Conservation (phyloP, 495 filamentous ascomycete species). For the Aspergillus incahuasiensis region DNA sequence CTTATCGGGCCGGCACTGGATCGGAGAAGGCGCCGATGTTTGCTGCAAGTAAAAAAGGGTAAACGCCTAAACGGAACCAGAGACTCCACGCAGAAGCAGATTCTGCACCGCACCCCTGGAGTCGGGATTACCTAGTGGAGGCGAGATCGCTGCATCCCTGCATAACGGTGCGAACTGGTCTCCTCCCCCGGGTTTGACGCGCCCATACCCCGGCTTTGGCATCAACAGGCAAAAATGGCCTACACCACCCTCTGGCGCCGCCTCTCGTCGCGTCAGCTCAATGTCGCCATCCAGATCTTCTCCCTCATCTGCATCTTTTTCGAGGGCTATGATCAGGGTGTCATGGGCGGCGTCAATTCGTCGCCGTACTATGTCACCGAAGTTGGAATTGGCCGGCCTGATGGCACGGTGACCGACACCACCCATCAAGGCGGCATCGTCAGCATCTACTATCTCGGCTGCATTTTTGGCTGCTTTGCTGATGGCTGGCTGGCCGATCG, state of each 20-base stretch:
- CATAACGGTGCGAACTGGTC: neutral
- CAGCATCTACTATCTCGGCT: constrained; percentile 52
- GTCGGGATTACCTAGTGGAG: neutral
- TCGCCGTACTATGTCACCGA: constrained; percentile 34
- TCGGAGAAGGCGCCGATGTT: neutral
- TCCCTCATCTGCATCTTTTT: constrained; percentile 51
- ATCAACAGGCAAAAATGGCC: constrained; percentile 28
- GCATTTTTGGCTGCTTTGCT: constrained; percentile 49
- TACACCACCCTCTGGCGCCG: constrained; percentile 41
- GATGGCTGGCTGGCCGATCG: constrained; percentile 50
- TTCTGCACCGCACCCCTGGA: neutral
- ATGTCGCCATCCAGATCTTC: constrained; percentile 41
- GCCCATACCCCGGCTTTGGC: neutral
- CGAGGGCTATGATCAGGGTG: constrained; percentile 52
- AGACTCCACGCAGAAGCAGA: neutral
- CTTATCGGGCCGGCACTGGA: neutral
- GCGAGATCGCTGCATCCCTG: neutral
- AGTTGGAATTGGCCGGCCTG: constrained; percentile 33
- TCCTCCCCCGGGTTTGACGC: neutral
- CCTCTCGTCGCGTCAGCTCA: constrained; percentile 38
- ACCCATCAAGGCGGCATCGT: constrained; percentile 46
- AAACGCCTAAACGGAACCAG: neutral
- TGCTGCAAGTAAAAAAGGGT: neutral
- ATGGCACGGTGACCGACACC: constrained; percentile 35
- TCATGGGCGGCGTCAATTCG: constrained; percentile 49